Conservation (phyloP, 176 grass and related monocot species). For the Ensete ventricosum region DNA sequence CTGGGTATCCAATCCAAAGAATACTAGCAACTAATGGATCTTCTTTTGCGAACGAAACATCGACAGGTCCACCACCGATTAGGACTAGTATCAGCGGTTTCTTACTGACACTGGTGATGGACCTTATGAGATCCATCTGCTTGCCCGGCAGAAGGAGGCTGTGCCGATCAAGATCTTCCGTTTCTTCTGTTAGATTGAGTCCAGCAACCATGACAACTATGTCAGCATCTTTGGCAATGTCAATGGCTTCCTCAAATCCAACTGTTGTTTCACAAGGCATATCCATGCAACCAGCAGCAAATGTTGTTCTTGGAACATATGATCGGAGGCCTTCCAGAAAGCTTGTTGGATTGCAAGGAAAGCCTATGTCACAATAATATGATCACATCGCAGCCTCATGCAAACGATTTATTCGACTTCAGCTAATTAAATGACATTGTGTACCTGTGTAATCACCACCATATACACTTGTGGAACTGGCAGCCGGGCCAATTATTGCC, state of each 20-base stretch:
- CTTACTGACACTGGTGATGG: conserved; percentile 38
- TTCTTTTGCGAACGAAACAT: conserved; percentile 85
- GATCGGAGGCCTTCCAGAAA: conserved; percentile 54
- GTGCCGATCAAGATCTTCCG: conserved; percentile 64
- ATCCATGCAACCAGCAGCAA: conserved; percentile 52
- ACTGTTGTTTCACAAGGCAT: conserved; percentile 40
- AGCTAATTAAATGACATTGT: not conserved
- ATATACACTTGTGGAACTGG: conserved; percentile 41
- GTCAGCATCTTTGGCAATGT: conserved; percentile 46
- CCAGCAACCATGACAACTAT: conserved; percentile 62
- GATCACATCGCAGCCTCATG: not conserved
- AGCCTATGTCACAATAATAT: conserved; percentile 34
- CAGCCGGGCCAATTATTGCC: conserved; percentile 64
- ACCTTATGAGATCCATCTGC: conserved; percentile 61
- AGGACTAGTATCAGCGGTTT: conserved; percentile 67
- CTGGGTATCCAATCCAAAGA: conserved; percentile 90
- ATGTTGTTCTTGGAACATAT: conserved; percentile 43
- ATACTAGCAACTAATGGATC: conserved; percentile 54
- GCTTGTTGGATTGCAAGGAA: conserved; percentile 44
- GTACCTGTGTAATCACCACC: conserved; percentile 84
- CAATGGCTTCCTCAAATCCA: conserved; percentile 48
- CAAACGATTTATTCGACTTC: not conserved
- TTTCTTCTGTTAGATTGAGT: conserved; percentile 78
- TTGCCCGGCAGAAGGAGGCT: conserved; percentile 83
- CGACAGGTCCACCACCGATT: conserved; percentile 70